Evolutionary conservation across 441 rosid genomes (phyloP), one percentile per base, ranked within the genome.

Genomic region (Croton laevigatus): DNA sequence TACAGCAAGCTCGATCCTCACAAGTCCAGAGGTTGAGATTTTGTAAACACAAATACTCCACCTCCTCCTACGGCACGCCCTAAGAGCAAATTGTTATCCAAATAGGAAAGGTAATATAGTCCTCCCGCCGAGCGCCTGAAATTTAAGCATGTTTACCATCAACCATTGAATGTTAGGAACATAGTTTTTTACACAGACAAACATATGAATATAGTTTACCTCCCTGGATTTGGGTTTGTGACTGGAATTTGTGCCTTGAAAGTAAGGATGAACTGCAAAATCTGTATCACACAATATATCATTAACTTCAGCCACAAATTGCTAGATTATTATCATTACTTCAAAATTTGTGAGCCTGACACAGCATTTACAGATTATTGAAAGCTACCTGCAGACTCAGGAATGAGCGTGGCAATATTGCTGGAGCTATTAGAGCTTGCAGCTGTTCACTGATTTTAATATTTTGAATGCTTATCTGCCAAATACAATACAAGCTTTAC

Each of bases 21-120:
- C 8, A 81, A 80, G 58, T 87, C 62, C 6, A 94, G 87, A 59
- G 97, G 88, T 76, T 91, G 97, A 79, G 97, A 86, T 78, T 76
- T 87, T 37, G 96, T 90, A 74, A 94, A 94, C 66, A 94, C 85
- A 77, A 94, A 91, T 32, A 90, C 87, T 70, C 98, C 97, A 22
- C 97, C 98, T 59, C 98, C 91, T 65, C 98, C 97, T 64, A 91
- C 91, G 11, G 97, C 83, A 20, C 97, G 91, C 40, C 97, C 97
- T 83, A 94, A 71, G 72, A 89, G 96, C 97, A 94, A 87, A 69
- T 91, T 82, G 38, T 66, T 65, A 71, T 91, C 97, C 71, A 91
- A 85, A 75, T 87, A 94, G 5, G 98, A 90, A 59, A 91, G 91
- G 80, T 91, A 94, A 83, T 91, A 90, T 19, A 91, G 78, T 74